Percentiles rank a stretch among this genome's conserved stretches.
Evolutionary conservation across 352 stramenopile genomes (phyloP).

Genomic region (Phytopythium vexans): DNA sequence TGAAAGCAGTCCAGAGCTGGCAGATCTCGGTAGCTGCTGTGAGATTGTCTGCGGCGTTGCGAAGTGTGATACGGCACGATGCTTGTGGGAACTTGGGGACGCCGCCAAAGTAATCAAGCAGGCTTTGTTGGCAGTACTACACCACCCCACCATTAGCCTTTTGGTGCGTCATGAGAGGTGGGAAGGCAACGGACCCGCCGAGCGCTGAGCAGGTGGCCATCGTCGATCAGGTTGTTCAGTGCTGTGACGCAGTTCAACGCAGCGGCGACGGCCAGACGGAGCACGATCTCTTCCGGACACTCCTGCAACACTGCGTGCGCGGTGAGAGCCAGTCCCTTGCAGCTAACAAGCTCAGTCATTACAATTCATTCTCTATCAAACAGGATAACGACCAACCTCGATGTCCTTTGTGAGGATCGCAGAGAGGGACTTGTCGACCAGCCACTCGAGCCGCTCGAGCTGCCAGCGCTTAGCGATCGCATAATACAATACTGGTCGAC

Average conservation of each 20-base stretch:
- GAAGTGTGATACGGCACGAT: constrained; percentile 24
- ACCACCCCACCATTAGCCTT: background rate
- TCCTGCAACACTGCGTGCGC: constrained; percentile 36
- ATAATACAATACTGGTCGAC: constrained; percentile 23
- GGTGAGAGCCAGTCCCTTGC: constrained; percentile 34
- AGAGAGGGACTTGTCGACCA: constrained; percentile 34
- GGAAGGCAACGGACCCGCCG: constrained; percentile 28
- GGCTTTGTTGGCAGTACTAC: constrained; percentile 44
- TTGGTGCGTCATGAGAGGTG: background rate
- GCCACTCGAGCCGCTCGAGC: constrained; percentile 48
- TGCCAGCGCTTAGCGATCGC: constrained; percentile 41
- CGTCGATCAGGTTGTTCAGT: constrained; percentile 24
- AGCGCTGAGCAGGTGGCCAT: constrained; percentile 47
- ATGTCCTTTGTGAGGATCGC: constrained; percentile 42
- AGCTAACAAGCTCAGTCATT: background rate
- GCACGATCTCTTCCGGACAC: constrained; percentile 43
- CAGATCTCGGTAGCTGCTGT: constrained; percentile 18
- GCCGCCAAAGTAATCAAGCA: constrained; percentile 52
- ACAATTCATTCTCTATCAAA: background rate
- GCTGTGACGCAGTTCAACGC: constrained; percentile 19
- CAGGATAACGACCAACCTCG: constrained; percentile 10
- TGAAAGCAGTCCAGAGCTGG: constrained; percentile 40
- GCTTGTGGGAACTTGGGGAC: constrained; percentile 62
- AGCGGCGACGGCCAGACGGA: constrained; percentile 55
- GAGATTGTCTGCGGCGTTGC: constrained; percentile 3